These are phyloP conservation scores for Geum urbanum DNA, from an alignment of 306 rosid species.

Conservation along the genomic window DNA sequence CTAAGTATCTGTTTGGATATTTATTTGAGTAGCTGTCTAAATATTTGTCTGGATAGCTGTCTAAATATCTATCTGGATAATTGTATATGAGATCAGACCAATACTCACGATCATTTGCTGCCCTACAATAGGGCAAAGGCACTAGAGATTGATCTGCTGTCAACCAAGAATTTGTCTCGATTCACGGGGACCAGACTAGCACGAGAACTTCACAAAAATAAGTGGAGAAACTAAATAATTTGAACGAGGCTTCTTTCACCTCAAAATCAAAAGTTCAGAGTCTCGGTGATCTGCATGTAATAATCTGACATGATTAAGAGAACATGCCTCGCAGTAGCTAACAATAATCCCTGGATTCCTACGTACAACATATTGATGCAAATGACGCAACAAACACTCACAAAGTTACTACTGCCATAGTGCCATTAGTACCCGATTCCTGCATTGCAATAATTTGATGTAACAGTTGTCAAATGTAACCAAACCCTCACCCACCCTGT, in stretches of 20 bases:
- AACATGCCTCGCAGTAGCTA: not conserved
- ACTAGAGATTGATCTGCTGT: no score
- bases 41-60: no score
- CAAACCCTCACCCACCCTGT: not conserved
- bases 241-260: not conserved
- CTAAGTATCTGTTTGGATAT: no score
- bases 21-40: no score
- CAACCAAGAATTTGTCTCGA: no score
- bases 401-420: not conserved
- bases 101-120: no score
- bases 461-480: not conserved
- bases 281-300: not conserved
- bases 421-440: not conserved
- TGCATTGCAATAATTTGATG: not conserved
- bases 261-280: not conserved
- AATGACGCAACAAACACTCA: not conserved
- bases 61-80: no score
- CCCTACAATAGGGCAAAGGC: no score
- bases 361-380: not conserved
- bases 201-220: not conserved
- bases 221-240: not conserved
- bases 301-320: not conserved
- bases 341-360: not conserved
- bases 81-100: no score
- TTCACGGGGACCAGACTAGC: no score